Percentiles rank a stretch among this genome's conserved stretches.
Conservation (phyloP, 1,284 basidiomycete species). For the Moesziomyces parantarcticus region DNA sequence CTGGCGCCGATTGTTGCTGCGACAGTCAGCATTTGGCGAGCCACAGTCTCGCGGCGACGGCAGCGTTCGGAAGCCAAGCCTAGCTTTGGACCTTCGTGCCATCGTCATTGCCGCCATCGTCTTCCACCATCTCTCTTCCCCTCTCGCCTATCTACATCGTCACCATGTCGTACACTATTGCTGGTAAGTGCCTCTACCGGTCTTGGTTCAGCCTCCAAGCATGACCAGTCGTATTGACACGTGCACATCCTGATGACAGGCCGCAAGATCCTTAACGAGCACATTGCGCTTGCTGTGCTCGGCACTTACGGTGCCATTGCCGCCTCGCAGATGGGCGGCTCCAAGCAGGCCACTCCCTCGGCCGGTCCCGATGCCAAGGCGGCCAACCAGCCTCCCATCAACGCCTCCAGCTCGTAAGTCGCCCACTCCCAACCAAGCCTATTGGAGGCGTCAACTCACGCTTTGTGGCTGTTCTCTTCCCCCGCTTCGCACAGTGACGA, state of each 20-base stretch:
- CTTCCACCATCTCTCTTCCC: slow-evolving; percentile 4
- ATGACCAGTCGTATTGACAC: too few species aligned
- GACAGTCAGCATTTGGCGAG: background rate
- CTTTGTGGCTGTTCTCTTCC: too few species aligned
- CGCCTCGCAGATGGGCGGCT: slow-evolving; percentile 33
- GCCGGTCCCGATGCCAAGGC: slow-evolving; percentile 28
- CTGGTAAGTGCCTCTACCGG: slow-evolving; percentile 48
- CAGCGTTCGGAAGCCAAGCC: slow-evolving; percentile 27
- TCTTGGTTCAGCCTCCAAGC: too few species aligned
- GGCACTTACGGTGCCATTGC: slow-evolving; percentile 53
- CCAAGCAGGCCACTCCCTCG: slow-evolving; percentile 35
- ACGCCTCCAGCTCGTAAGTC: slow-evolving; percentile 61
- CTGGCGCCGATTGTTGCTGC: too few species aligned
- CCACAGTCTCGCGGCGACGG: background rate
- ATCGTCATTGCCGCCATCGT: background rate
- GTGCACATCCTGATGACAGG: too few species aligned
- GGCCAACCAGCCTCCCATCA: slow-evolving; percentile 48
- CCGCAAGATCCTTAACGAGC: slow-evolving; percentile 63
- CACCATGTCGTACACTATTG: slow-evolving; percentile 64
- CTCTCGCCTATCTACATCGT: slow-evolving; percentile 2
- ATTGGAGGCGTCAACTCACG: background rate
- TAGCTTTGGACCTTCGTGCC: background rate
- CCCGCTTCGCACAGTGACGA: too few species aligned
- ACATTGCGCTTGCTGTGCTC: slow-evolving; percentile 61
- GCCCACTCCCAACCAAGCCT: too few species aligned